Conservation (phyloP, 2,329 filamentous ascomycete species). For the Colletotrichum sublineola region DNA sequence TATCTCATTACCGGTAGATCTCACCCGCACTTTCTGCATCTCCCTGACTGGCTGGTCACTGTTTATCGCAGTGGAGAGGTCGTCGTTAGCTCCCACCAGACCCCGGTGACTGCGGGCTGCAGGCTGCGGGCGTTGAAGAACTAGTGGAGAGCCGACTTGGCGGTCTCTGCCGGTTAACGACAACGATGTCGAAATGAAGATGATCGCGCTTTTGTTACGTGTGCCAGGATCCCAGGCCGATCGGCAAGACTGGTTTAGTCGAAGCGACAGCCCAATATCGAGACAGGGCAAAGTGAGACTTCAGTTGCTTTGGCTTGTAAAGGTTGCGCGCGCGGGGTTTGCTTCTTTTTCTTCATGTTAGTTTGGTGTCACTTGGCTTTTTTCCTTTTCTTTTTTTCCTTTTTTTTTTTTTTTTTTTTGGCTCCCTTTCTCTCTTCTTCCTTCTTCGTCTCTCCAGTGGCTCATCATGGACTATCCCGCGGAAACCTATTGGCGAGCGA, state of each 20-base stretch:
- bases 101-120: background rate
- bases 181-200: conserved; percentile 24
- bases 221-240: conserved; percentile 16
- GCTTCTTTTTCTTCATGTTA: background rate
- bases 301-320: background rate
- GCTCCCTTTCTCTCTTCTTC: background rate
- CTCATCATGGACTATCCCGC: background rate
- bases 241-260: conserved; percentile 17
- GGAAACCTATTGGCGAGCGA: background rate
- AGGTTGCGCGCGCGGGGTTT: background rate
- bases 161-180: background rate
- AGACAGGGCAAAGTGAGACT: background rate
- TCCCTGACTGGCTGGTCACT: conserved; percentile 13
- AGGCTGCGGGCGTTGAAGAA: conserved; percentile 3
- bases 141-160: background rate
- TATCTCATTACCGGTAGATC: conserved; percentile 6
- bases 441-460: background rate
- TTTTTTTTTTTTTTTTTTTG: background rate
- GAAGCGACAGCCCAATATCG: background rate
- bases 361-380: background rate
- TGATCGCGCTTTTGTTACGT: conserved; percentile 12
- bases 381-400: background rate
- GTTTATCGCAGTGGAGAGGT: conserved; percentile 15
- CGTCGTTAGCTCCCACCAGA: background rate
- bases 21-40: conserved; percentile 3